Percentiles rank a stretch among this genome's conserved stretches.
phyloP scores from a whole-genome alignment of 148 eudicot species.

The Camellia lanceoleosa region DNA sequence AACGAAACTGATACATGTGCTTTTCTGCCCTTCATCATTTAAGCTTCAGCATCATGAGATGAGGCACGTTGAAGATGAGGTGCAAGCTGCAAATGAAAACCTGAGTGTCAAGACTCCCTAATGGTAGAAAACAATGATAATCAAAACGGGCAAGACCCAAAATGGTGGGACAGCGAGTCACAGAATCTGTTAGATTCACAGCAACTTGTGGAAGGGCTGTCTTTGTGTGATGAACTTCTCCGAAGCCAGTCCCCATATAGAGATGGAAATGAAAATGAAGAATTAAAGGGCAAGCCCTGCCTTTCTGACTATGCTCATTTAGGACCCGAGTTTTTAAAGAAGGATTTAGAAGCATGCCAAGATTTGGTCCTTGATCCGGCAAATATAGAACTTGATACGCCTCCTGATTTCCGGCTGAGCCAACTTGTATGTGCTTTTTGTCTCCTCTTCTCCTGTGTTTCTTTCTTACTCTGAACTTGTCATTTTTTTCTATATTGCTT shows the following conservation, averaged over 20 bases:
- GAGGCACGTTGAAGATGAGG: constrained; percentile 26
- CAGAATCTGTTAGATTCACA: constrained; percentile 66
- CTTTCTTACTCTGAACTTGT: background rate
- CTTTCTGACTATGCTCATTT: constrained; percentile 62
- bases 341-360: constrained; percentile 72
- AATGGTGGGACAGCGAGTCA: constrained; percentile 74
- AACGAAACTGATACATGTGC: background rate
- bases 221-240: constrained; percentile 70
- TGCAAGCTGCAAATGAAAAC: constrained; percentile 24
- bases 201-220: constrained; percentile 78
- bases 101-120: constrained; percentile 24
- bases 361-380: constrained; percentile 54
- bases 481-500: background rate
- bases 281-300: constrained; percentile 33
- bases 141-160: constrained; percentile 43
- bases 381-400: constrained; percentile 60
- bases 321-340: constrained; percentile 66
- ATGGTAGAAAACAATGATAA: constrained; percentile 30
- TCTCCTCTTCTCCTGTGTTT: background rate
- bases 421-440: constrained; percentile 59
- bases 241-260: constrained; percentile 69
- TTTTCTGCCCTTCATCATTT: background rate
- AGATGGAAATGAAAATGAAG: constrained; percentile 32
- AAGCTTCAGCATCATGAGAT: constrained; percentile 30
- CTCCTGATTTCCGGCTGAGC: constrained; percentile 84